Conservation (phyloP, 2,329 filamentous ascomycete species). For the Seiridium cupressi region DNA sequence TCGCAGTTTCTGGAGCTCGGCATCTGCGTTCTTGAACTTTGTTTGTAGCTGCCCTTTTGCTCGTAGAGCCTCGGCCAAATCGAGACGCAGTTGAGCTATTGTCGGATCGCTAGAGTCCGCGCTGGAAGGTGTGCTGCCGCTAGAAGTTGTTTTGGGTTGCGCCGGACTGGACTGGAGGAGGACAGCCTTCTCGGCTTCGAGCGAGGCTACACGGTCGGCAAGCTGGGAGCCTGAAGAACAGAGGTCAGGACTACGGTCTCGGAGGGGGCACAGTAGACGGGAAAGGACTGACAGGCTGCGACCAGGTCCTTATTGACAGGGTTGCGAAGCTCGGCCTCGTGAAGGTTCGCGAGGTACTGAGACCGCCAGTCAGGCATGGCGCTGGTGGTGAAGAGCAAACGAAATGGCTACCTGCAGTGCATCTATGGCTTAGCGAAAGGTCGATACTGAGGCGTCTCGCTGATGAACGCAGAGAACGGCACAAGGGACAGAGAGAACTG, state of each 20-base stretch:
- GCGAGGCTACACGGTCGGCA: slow-evolving; percentile 59
- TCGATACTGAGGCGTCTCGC: too few relatives aligned
- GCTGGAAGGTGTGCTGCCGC: slow-evolving; percentile 4
- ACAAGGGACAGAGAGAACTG: too few relatives aligned
- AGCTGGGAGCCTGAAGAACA: slow-evolving; percentile 29
- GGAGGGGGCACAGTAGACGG: slow-evolving; percentile 3
- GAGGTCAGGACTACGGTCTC: neutral
- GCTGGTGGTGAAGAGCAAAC: neutral
- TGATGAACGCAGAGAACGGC: too few relatives aligned
- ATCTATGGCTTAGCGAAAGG: too few relatives aligned
- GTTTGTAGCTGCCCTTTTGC: slow-evolving; percentile 67
- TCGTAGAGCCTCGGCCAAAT: slow-evolving; percentile 75
- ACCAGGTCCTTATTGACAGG: slow-evolving; percentile 66
- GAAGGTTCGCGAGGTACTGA: slow-evolving; percentile 75
- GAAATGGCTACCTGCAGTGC: too few relatives aligned
- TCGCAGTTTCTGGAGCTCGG: slow-evolving; percentile 64
- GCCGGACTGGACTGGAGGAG: slow-evolving; percentile 14
- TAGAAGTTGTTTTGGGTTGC: slow-evolving; percentile 20
- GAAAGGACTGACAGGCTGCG: slow-evolving; percentile 65
- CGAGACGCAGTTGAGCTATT: slow-evolving; percentile 56
- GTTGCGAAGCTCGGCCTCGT: slow-evolving; percentile 67
- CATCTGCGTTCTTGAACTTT: slow-evolving; percentile 59
- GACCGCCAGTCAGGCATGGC: slow-evolving; percentile 70
- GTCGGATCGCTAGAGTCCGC: slow-evolving; percentile 27
- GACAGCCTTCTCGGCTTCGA: slow-evolving; percentile 57